phyloP scores from a whole-genome alignment of 306 rosid species.

The Spatholobus suberectus region DNA sequence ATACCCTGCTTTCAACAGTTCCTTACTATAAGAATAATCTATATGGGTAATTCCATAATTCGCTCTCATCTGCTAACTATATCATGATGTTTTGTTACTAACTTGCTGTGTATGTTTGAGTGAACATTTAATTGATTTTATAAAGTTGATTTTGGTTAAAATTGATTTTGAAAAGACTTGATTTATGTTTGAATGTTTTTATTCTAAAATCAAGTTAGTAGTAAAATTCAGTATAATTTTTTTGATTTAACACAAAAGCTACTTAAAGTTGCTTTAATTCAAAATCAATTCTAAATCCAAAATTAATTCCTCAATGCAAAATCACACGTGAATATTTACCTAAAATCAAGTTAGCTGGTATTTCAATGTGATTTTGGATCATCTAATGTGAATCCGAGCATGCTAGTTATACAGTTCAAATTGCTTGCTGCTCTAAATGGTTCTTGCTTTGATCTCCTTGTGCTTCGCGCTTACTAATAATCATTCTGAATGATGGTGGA shows the following conservation, averaged over 20 bases:
- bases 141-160: too few species aligned
- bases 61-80: not conserved
- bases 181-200: not conserved
- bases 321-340: not conserved
- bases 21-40: conserved; percentile 61
- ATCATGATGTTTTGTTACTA: not conserved
- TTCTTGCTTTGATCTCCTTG: not conserved
- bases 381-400: not conserved
- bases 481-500: not conserved
- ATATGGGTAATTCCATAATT: conserved; percentile 50
- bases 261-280: not conserved
- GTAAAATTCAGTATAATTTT: too few species aligned
- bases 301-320: not conserved
- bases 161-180: not conserved
- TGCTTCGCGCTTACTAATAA: not conserved
- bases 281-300: not conserved
- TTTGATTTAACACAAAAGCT: not conserved
- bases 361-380: not conserved
- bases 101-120: not conserved
- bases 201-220: too few species aligned
- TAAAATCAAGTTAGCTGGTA: not conserved
- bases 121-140: too few species aligned
- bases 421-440: not conserved
- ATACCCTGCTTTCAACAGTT: conserved; percentile 62
- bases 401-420: not conserved